phyloP scores from a whole-genome alignment of 495 filamentous ascomycete genomes.

The Schizothecium vesticola region DNA sequence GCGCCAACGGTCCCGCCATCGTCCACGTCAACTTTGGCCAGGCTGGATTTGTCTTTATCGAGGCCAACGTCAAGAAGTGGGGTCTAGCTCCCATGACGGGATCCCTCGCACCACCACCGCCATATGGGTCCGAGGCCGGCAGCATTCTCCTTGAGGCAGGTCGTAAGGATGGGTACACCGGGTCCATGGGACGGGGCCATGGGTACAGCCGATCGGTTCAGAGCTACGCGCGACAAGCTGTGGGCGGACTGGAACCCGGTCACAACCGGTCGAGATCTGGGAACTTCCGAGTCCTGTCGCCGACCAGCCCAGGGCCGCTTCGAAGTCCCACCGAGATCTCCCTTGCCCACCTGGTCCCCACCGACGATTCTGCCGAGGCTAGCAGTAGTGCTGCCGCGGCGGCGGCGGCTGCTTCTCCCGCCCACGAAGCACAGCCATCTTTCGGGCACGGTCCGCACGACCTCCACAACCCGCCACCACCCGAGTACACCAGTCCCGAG shows the following conservation, averaged over 20 bases:
- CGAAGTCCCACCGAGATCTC: constrained; percentile 96
- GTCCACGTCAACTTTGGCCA: constrained; percentile 98
- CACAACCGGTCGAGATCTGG: constrained; percentile 54
- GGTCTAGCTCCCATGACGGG: constrained; percentile 94
- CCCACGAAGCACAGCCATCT: constrained; percentile 31
- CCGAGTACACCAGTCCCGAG: constrained; percentile 69
- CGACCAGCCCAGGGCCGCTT: constrained; percentile 82
- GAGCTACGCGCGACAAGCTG: constrained; percentile 30
- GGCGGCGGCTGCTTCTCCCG: constrained; percentile 19
- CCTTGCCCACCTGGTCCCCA: constrained; percentile 66
- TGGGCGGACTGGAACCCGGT: constrained; percentile 30
- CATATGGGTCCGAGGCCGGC: constrained; percentile 93
- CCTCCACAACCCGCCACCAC: constrained; percentile 50
- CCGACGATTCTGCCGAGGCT: constrained; percentile 72
- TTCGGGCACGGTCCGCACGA: constrained; percentile 33
- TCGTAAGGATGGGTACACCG: constrained; percentile 55
- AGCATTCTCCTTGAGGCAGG: constrained; percentile 91
- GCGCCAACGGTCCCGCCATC: constrained; percentile 85
- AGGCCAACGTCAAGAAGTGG: constrained; percentile 99
- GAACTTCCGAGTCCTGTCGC: constrained; percentile 58
- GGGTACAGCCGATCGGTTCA: constrained; percentile 43
- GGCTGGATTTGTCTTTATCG: constrained; percentile 96
- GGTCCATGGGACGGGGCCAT: constrained; percentile 50
- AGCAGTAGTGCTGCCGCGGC: constrained; percentile 48
- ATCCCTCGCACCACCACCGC: constrained; percentile 88